Evolutionary conservation across 768 basidiomycete genomes (phyloP).

Genomic region (Trametes elegans): DNA sequence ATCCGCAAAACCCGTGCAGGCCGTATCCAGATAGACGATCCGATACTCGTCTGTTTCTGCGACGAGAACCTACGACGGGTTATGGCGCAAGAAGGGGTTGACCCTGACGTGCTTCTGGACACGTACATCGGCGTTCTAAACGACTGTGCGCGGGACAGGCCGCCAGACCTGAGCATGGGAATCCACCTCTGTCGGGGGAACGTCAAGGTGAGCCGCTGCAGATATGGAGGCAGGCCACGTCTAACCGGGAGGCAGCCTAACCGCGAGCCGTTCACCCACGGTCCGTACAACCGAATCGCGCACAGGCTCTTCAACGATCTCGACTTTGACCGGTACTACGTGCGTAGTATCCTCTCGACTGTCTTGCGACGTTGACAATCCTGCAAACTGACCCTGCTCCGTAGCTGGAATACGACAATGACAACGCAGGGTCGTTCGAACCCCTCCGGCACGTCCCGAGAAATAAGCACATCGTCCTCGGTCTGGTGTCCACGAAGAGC

Average conservation of each 20-base stretch:
- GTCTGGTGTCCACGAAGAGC: slow-evolving; percentile 42
- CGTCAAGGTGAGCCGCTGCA: slow-evolving; percentile 21
- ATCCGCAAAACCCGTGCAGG: slow-evolving; percentile 2
- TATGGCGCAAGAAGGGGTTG: slow-evolving; percentile 56
- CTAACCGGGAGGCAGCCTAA: no score
- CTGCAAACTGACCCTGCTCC: background rate
- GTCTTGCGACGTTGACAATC: background rate
- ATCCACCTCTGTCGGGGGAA: slow-evolving; percentile 57
- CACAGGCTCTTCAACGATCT: slow-evolving; percentile 52
- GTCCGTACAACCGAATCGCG: slow-evolving; percentile 53
- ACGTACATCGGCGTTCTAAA: slow-evolving; percentile 63
- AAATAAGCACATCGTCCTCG: slow-evolving; percentile 39
- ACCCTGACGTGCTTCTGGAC: slow-evolving; percentile 63
- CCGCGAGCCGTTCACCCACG: slow-evolving; percentile 53
- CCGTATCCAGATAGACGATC: slow-evolving; percentile 45
- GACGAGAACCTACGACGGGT: slow-evolving; percentile 46
- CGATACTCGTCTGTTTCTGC: slow-evolving; percentile 60
- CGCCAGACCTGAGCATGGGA: slow-evolving; percentile 50
- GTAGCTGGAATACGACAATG: slow-evolving; percentile 61
- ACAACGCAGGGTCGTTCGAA: slow-evolving; percentile 54
- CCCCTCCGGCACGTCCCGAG: slow-evolving; percentile 50
- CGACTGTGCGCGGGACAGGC: slow-evolving; percentile 47
- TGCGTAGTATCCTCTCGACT: slow-evolving; percentile 10
- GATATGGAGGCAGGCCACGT: no score
- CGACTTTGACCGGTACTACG: slow-evolving; percentile 49